Evolutionary conservation across 1,139 yeast species (phyloP), one percentile per base, ranked within the genome.

Genomic region (Suhomyces bolitotheri): DNA sequence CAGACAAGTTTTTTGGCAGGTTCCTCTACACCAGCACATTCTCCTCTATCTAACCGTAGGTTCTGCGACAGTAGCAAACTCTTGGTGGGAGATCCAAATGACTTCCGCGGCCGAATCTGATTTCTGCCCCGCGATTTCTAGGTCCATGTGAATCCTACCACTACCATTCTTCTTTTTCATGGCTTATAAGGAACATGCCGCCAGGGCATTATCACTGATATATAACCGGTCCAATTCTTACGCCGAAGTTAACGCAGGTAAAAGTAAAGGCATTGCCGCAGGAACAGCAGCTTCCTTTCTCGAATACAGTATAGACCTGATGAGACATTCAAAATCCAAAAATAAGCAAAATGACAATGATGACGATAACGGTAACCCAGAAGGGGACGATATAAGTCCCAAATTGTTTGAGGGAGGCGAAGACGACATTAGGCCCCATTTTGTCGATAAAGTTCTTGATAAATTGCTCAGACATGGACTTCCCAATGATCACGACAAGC

Each of bases 241-340:
- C 4, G 68, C 71, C 1, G 65, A 58, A 17, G 51, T 51, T 36
- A 47, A 56, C 32, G 49, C 58, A 10, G 66, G 69, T 3, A 58
- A 71, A 7, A 73, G 67, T 45, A 53, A 74, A 36, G 78, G 76
- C 5, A 47, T 78, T 11, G 71, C 80, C 1, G 81, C 80, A 2
- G 79, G 76, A n/a, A 66, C 81, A 3, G 77, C 81, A 4, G 78
- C 82, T 2, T 69, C 80, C 0, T 49, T 79, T 9, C 49, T 79
- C n/a, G 73, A 77, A 32, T 67, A 77, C 38, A 76, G 83, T 1
- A 53, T 75, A 12, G 82, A 77, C 32, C 63, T 60, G 37, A 37
- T 66, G 22, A 58, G 51, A 32, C 41, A 31, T 17, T 7, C 22
- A 19, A 3, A 22, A 16, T 11, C 14, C 22, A 4, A 21, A 17